A percentile compares a stretch with the other conserved stretches of the same genome.
These are phyloP conservation scores for Lecanoromycetidae sp. DNA, from an alignment of 2,329 filamentous ascomycete genomes.

Conservation along the genomic window DNA sequence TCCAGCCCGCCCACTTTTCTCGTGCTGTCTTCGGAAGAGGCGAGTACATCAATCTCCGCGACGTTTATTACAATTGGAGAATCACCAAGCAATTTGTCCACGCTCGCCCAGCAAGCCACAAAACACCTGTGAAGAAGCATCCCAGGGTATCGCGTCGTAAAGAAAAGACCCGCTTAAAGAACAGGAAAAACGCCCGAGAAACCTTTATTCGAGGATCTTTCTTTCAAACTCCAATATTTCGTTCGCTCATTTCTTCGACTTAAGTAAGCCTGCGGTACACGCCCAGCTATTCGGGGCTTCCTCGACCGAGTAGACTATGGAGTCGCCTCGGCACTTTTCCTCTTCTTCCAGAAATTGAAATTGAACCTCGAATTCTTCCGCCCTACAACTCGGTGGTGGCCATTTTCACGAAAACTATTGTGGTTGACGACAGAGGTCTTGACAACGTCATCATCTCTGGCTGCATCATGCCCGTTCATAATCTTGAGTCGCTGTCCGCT, in stretches of 20 bases:
- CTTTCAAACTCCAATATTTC: no score
- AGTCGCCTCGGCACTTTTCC: slow-evolving; percentile 12
- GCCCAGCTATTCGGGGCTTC: neutral
- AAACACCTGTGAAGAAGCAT: neutral
- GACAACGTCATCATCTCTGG: slow-evolving; percentile 12
- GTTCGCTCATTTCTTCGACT: no score
- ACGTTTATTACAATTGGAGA: no score
- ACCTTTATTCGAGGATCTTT: no score
- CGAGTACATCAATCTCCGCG: no score
- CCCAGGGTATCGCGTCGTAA: slow-evolving; percentile 9
- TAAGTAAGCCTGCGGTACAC: no score
- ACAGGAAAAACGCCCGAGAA: neutral
- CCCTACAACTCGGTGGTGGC: slow-evolving; percentile 8
- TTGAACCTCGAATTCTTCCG: slow-evolving; percentile 15
- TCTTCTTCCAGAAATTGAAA: slow-evolving; percentile 18
- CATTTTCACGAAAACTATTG: neutral
- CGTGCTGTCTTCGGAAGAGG: no score
- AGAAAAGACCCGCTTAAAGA: neutral
- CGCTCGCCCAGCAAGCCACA: neutral
- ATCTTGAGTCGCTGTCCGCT: slow-evolving; percentile 9
- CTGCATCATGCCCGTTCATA: neutral
- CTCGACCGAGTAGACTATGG: neutral
- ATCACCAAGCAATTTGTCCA: no score
- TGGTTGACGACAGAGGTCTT: slow-evolving; percentile 14
- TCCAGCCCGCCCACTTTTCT: no score